These are phyloP conservation scores for Dactylis glomerata DNA, from an alignment of 176 grass and related monocot genomes.

Conservation along the genomic window DNA sequence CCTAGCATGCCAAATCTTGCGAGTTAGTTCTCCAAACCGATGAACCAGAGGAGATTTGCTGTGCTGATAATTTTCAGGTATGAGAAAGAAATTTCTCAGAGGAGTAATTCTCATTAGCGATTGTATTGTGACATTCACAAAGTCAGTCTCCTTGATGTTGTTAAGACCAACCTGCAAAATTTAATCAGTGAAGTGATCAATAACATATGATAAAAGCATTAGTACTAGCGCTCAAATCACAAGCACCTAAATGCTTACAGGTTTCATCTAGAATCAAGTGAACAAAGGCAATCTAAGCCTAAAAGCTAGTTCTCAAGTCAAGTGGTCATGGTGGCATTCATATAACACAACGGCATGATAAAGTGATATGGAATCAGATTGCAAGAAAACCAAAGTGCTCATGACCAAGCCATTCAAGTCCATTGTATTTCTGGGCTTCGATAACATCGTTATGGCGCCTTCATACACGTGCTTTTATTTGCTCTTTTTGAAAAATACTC, in stretches of 20 bases:
- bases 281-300: constrained; percentile 10
- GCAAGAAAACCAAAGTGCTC: not conserved
- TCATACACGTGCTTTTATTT: not conserved
- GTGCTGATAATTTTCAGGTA: constrained; percentile 91
- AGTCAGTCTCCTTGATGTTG: constrained; percentile 99
- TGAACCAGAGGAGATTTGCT: constrained; percentile 91
- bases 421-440: not conserved
- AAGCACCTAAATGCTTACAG: not conserved
- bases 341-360: not conserved
- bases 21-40: constrained; percentile 91
- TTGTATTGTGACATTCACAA: constrained; percentile 97
- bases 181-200: constrained; percentile 11
- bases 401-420: not conserved
- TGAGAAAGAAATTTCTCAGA: constrained; percentile 98
- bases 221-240: constrained; percentile 5
- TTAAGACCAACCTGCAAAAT: constrained; percentile 95
- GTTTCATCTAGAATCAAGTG: not conserved
- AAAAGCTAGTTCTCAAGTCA: not conserved
- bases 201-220: constrained; percentile 8
- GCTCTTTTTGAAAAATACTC: not conserved
- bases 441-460: not conserved
- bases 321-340: not conserved
- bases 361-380: not conserved
- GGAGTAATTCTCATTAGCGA: constrained; percentile 95
- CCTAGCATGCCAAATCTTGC: constrained; percentile 96